These are phyloP conservation scores for Saxispiralis lemnorum DNA, from an alignment of 495 filamentous ascomycete species.

Conservation along the genomic window DNA sequence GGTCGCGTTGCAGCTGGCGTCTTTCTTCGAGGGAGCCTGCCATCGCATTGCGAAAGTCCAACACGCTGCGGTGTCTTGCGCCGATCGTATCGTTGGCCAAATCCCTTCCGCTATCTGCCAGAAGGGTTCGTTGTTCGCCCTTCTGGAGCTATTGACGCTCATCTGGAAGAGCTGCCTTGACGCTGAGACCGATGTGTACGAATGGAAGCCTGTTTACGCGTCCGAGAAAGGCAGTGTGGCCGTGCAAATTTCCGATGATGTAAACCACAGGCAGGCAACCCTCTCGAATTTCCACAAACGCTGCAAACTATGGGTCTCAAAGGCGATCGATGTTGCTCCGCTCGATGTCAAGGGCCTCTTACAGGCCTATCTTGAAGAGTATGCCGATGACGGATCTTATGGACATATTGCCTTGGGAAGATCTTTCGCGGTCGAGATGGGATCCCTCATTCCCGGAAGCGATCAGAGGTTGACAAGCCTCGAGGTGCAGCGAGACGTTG, in stretches of 20 bases:
- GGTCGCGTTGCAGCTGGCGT: conserved; percentile 70
- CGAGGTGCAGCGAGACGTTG: conserved; percentile 47
- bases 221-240: conserved; percentile 57
- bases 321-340: conserved; percentile 68
- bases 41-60: conserved; percentile 83
- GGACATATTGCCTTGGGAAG: conserved; percentile 85
- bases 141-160: conserved; percentile 75
- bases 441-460: conserved; percentile 65
- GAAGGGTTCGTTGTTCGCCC: conserved; percentile 70
- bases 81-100: conserved; percentile 63
- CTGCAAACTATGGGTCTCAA: conserved; percentile 62
- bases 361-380: conserved; percentile 87
- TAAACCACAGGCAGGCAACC: conserved; percentile 56
- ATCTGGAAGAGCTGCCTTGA: conserved; percentile 93
- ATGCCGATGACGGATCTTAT: conserved; percentile 69
- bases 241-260: conserved; percentile 84
- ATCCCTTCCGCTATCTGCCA: conserved; percentile 85
- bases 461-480: conserved; percentile 58
- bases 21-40: conserved; percentile 72
- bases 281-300: conserved; percentile 57
- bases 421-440: conserved; percentile 89
- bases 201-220: conserved; percentile 60
- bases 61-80: conserved; percentile 59
- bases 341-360: conserved; percentile 88
- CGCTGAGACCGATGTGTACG: conserved; percentile 82